phyloP scores from a whole-genome alignment of 2,329 filamentous ascomycete species.

The Torrubiella hemipterigena region DNA sequence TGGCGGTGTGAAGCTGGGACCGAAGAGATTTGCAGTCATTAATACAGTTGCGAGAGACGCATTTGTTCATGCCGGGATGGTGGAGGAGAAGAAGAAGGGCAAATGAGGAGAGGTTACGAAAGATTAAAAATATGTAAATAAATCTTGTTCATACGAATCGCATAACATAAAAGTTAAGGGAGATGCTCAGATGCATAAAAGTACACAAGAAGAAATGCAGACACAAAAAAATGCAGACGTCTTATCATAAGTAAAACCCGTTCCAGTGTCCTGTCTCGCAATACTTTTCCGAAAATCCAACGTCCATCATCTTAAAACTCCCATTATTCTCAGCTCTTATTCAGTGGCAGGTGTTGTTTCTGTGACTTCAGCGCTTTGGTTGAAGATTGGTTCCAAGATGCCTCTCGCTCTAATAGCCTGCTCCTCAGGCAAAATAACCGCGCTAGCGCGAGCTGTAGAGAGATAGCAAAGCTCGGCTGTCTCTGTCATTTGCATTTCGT shows the following conservation, averaged over 20 bases:
- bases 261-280: no score
- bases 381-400: constrained; percentile 47
- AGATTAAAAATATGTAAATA: constrained; percentile 1
- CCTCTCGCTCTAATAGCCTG: constrained; percentile 63
- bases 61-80: constrained; percentile 64
- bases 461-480: constrained; percentile 78
- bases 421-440: constrained; percentile 70
- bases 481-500: constrained; percentile 47
- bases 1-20: constrained; percentile 79
- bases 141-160: no score
- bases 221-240: no score
- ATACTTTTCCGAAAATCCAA: neutral
- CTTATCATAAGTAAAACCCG: no score
- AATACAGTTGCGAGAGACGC: constrained; percentile 78
- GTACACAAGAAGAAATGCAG: neutral
- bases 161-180: neutral
- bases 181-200: neutral
- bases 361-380: constrained; percentile 8
- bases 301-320: neutral
- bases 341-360: no score
- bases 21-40: constrained; percentile 81
- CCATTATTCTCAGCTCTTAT: neutral
- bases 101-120: constrained; percentile 16
- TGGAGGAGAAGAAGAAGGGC: constrained; percentile 31
- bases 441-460: constrained; percentile 77